A percentile compares a stretch with the other conserved stretches of the same genome.
Conservation (phyloP, 2,329 filamentous ascomycete species). For the Geosmithia flava region DNA sequence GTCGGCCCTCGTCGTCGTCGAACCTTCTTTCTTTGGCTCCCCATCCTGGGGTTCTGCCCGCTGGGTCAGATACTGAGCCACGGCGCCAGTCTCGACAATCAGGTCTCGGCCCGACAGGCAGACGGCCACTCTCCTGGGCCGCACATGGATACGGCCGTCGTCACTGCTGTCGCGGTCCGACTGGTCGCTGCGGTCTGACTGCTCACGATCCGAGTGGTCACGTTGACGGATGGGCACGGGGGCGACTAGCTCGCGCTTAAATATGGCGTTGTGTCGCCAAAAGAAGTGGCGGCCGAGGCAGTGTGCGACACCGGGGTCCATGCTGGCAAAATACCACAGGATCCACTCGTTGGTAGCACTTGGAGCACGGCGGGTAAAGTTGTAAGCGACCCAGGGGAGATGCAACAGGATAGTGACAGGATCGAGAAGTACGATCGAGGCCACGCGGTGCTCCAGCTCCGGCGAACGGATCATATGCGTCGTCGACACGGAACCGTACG, state of each 20-base stretch:
- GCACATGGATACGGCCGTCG: slow-evolving; percentile 6
- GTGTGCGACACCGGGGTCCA: slow-evolving; percentile 53
- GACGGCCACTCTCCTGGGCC: slow-evolving; percentile 35
- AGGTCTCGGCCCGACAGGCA: slow-evolving; percentile 47
- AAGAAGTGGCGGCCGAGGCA: slow-evolving; percentile 56
- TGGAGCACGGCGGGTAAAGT: slow-evolving; percentile 47
- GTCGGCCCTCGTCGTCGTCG: slow-evolving; percentile 1
- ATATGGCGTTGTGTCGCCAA: slow-evolving; percentile 59
- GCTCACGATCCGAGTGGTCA: neutral
- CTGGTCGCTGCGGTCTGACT: neutral
- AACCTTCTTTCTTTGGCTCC: neutral
- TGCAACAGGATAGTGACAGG: slow-evolving; percentile 58
- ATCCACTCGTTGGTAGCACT: slow-evolving; percentile 54
- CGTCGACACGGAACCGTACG: slow-evolving; percentile 51
- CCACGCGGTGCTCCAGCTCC: slow-evolving; percentile 35
- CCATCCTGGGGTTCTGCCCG: slow-evolving; percentile 3
- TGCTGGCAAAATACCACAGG: slow-evolving; percentile 58
- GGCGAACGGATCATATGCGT: slow-evolving; percentile 46
- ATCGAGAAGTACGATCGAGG: slow-evolving; percentile 35
- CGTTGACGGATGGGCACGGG: neutral
- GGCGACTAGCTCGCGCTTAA: slow-evolving; percentile 49
- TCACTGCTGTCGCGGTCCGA: neutral
- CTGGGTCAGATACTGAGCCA: slow-evolving; percentile 40
- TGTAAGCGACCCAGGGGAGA: slow-evolving; percentile 58
- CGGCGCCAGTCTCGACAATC: slow-evolving; percentile 48